Conservation (phyloP, 345 rosid genomes). For the Acer saccharum region DNA sequence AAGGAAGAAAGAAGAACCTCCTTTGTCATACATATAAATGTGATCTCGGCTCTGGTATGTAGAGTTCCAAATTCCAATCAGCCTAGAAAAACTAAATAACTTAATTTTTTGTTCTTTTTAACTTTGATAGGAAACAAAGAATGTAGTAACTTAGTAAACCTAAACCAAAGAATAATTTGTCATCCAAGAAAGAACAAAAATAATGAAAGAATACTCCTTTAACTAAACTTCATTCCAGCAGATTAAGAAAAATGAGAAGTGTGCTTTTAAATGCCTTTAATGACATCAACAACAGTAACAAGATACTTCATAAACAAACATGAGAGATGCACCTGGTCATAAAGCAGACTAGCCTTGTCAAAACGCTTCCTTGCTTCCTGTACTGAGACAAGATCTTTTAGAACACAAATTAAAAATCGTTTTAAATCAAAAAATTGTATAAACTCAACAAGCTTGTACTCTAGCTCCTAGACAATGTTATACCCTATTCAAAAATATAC, state of each 20-base stretch:
- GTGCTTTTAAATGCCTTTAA: not conserved
- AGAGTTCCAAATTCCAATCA: slow-evolving; percentile 11
- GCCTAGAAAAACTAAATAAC: not conserved
- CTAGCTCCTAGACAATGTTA: not conserved
- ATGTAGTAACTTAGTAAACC: not conserved
- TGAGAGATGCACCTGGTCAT: slow-evolving; percentile 74
- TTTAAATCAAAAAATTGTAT: not conserved
- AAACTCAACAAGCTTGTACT: not conserved
- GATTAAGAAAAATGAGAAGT: slow-evolving; percentile 9
- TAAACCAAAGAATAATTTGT: not conserved
- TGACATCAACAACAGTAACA: slow-evolving; percentile 8
- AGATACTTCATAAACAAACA: slow-evolving; percentile 16
- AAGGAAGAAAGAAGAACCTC: not conserved
- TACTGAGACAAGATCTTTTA: slow-evolving; percentile 37
- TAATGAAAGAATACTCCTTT: not conserved
- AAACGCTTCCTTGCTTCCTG: slow-evolving; percentile 97
- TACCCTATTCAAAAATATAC: not conserved
- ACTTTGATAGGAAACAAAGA: no score
- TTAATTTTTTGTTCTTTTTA: no score
- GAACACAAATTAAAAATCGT: not conserved
- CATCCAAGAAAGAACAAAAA: not conserved
- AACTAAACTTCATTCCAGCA: not conserved
- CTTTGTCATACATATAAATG: not conserved
- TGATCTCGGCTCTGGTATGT: not conserved
- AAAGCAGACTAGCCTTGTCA: slow-evolving; percentile 92